phyloP scores from a whole-genome alignment of 495 filamentous ascomycete species.

The Lasiosphaeria ovina region DNA sequence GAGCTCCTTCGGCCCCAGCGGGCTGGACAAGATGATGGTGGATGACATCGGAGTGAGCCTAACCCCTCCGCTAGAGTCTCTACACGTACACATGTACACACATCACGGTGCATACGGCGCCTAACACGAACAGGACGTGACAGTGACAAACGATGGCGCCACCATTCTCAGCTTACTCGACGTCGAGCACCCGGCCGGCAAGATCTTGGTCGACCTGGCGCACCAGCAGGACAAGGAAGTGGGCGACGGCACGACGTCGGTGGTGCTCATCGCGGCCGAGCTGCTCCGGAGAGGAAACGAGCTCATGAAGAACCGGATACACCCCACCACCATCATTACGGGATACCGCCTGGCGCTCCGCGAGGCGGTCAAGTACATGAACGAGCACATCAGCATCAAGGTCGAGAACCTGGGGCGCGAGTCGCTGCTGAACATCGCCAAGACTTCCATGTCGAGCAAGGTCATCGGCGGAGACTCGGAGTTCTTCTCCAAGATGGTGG shows the following conservation, averaged over 20 bases:
- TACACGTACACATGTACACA: background rate
- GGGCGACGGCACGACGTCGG: conserved; percentile 96
- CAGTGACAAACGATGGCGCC: conserved; percentile 97
- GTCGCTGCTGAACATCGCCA: conserved; percentile 89
- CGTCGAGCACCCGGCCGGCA: conserved; percentile 96
- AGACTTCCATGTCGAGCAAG: conserved; percentile 99
- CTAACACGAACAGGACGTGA: conserved; percentile 71
- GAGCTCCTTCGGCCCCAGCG: conserved; percentile 95
- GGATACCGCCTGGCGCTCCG: conserved; percentile 93
- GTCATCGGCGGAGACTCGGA: conserved; percentile 95
- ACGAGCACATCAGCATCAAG: conserved; percentile 92
- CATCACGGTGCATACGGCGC: conserved; percentile 9
- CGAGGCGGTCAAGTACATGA: conserved; percentile 98
- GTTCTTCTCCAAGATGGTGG: conserved; percentile 96
- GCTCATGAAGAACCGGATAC: conserved; percentile 98
- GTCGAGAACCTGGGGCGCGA: conserved; percentile 89
- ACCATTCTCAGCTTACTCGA: conserved; percentile 94
- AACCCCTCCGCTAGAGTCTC: conserved; percentile 1
- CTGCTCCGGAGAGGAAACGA: conserved; percentile 93
- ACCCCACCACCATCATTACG: conserved; percentile 98
- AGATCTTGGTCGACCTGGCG: conserved; percentile 95
- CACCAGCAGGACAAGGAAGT: conserved; percentile 99
- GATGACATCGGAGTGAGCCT: conserved; percentile 89
- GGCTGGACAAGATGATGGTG: conserved; percentile 99
- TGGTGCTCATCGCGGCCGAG: conserved; percentile 95